Evolutionary conservation across 257 asterid species (phyloP).

Genomic region (Schizonepeta tenuifolia): DNA sequence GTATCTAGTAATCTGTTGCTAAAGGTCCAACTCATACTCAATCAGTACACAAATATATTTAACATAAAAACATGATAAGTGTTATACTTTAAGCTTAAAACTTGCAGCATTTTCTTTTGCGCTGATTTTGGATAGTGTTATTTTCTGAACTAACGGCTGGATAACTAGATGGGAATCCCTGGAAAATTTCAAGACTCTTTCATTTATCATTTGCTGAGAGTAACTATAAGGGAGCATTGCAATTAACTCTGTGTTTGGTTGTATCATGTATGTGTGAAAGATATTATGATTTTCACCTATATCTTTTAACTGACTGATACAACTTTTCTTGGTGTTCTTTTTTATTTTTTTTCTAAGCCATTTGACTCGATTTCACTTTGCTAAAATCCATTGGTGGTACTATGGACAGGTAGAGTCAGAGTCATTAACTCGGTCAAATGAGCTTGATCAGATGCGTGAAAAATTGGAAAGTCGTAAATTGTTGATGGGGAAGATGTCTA

Average conservation of each 20-base stretch:
- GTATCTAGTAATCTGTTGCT: neutral
- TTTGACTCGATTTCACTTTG: constrained; percentile 16
- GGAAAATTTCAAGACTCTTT: neutral
- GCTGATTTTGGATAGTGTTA: neutral
- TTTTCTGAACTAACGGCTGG: neutral
- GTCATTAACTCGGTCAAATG: constrained; percentile 70
- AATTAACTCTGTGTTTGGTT: neutral
- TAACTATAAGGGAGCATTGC: neutral
- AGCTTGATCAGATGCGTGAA: constrained; percentile 85
- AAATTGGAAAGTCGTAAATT: constrained; percentile 75
- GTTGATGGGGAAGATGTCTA: constrained; percentile 92
- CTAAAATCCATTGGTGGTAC: constrained; percentile 38
- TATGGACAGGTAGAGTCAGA: constrained; percentile 71
- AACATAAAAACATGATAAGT: neutral
- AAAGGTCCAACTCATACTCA: neutral
- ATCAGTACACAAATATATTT: neutral
- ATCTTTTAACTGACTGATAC: neutral
- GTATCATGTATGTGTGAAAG: neutral
- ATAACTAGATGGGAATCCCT: neutral
- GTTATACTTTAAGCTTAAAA: neutral
- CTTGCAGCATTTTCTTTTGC: neutral
- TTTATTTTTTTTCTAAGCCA: constrained; percentile 10
- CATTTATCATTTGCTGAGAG: neutral
- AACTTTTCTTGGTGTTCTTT: constrained; percentile 3
- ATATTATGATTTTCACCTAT: constrained; percentile 1